Percentiles rank a stretch among this genome's conserved stretches.
These are phyloP conservation scores for Aspergillus oerlinghausenensis DNA, from an alignment of 2,329 filamentous ascomycete genomes.

Conservation along the genomic window DNA sequence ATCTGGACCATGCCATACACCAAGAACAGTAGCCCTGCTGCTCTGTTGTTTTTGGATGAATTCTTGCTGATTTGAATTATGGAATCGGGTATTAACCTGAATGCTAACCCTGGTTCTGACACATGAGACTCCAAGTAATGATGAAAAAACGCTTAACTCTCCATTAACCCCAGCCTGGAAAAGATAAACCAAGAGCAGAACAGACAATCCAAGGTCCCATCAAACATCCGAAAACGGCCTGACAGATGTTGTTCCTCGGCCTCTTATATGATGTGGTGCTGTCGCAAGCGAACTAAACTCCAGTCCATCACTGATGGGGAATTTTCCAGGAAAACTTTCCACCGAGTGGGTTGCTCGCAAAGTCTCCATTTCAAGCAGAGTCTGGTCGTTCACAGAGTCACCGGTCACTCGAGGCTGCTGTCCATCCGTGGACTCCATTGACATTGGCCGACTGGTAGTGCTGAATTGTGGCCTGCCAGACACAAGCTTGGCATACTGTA, in stretches of 20 bases:
- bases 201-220: neutral
- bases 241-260: slow-evolving; percentile 21
- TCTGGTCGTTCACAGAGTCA: slow-evolving; percentile 4
- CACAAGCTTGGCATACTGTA: slow-evolving; percentile 11
- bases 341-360: slow-evolving; percentile 16
- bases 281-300: slow-evolving; percentile 24
- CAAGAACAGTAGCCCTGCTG: slow-evolving; percentile 11
- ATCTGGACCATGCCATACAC: slow-evolving; percentile 29
- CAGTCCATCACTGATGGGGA: slow-evolving; percentile 28
- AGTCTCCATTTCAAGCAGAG: slow-evolving; percentile 12
- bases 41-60: slow-evolving; percentile 1
- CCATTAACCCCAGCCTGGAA: neutral
- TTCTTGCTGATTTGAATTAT: neutral
- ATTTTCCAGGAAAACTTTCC: slow-evolving; percentile 30
- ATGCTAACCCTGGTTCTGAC: neutral
- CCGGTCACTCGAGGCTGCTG: slow-evolving; percentile 2
- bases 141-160: neutral
- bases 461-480: slow-evolving; percentile 10
- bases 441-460: slow-evolving; percentile 6
- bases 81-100: neutral
- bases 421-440: slow-evolving; percentile 9
- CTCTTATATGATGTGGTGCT: slow-evolving; percentile 18
- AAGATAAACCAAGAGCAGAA: neutral
- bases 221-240: slow-evolving; percentile 23
- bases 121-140: neutral